These are phyloP conservation scores for Tetradesmus obliquus DNA, from an alignment of 139 green algal species.

Conservation along the genomic window DNA sequence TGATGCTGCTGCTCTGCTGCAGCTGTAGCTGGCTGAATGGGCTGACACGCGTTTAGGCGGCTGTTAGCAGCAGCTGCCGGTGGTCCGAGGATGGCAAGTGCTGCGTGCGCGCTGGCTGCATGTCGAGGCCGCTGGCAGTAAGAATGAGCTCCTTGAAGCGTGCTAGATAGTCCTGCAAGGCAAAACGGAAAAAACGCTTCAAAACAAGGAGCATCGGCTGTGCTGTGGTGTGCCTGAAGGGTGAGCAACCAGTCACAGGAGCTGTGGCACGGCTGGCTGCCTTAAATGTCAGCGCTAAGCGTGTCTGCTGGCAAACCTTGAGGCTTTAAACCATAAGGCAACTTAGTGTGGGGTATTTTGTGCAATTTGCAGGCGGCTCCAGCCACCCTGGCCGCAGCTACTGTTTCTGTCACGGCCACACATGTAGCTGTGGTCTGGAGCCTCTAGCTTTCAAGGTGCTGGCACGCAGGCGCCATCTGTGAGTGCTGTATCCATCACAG, in stretches of 20 bases:
- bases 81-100: constrained; percentile 1
- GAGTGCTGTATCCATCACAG: not conserved
- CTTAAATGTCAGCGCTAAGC: too few species aligned
- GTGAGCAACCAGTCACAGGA: too few species aligned
- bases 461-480: too few species aligned
- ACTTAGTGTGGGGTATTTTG: too few species aligned
- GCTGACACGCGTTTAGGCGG: constrained; percentile 16
- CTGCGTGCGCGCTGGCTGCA: constrained; percentile 25
- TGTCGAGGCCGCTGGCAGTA: constrained; percentile 40
- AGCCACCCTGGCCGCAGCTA: not conserved
- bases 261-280: too few species aligned
- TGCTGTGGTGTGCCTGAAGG: too few species aligned
- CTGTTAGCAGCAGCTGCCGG: constrained; percentile 30
- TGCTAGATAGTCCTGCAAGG: constrained; percentile 39
- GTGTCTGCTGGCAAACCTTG: too few species aligned
- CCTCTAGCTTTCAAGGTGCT: not conserved
- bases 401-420: not conserved
- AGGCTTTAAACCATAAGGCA: too few species aligned
- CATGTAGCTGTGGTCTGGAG: not conserved
- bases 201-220: too few species aligned
- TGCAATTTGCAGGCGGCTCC: too few species aligned
- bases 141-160: constrained; percentile 45
- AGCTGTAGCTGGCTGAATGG: not conserved
- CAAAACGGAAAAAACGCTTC: not conserved
- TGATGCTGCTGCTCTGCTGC: not conserved